phyloP scores from a whole-genome alignment of 2,329 filamentous ascomycete genomes.

The Tetracladium maxilliforme region DNA sequence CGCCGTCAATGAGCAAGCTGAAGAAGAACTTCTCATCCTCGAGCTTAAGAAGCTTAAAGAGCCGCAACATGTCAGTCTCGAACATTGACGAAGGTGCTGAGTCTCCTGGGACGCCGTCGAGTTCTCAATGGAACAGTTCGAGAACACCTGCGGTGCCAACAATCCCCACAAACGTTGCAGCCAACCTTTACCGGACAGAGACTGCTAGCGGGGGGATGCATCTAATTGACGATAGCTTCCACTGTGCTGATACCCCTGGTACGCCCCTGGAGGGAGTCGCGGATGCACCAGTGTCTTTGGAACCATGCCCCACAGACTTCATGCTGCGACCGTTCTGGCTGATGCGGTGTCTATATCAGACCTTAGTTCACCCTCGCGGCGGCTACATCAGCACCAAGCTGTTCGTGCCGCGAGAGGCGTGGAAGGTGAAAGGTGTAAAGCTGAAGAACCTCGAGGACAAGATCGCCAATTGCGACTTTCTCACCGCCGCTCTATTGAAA shows the following conservation, averaged over 20 bases:
- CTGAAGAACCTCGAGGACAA: constrained; percentile 88
- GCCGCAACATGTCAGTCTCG: constrained; percentile 56
- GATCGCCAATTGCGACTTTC: constrained; percentile 75
- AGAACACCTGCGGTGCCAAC: constrained; percentile 41
- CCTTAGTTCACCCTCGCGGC: constrained; percentile 77
- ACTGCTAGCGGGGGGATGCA: constrained; percentile 54
- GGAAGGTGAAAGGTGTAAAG: constrained; percentile 88
- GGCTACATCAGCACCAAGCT: constrained; percentile 85
- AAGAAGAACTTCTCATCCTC: constrained; percentile 59
- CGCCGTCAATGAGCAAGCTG: too few relatives aligned
- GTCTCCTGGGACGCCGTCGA: constrained; percentile 63
- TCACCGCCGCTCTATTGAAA: constrained; percentile 79
- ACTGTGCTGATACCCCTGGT: constrained; percentile 47
- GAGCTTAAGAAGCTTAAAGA: constrained; percentile 56
- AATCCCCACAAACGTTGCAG: constrained; percentile 51
- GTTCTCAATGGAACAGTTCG: constrained; percentile 42
- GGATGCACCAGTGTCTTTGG: constrained; percentile 63
- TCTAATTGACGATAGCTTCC: constrained; percentile 73
- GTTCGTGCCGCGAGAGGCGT: constrained; percentile 85
- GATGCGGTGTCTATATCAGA: constrained; percentile 89
- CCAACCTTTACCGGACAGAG: constrained; percentile 43
- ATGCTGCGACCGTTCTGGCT: constrained; percentile 95
- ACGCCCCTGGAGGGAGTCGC: constrained; percentile 46
- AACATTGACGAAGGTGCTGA: constrained; percentile 39
- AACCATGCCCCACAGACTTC: constrained; percentile 81